Conservation (phyloP, 441 rosid genomes). For the Bruguiera hainesii region DNA sequence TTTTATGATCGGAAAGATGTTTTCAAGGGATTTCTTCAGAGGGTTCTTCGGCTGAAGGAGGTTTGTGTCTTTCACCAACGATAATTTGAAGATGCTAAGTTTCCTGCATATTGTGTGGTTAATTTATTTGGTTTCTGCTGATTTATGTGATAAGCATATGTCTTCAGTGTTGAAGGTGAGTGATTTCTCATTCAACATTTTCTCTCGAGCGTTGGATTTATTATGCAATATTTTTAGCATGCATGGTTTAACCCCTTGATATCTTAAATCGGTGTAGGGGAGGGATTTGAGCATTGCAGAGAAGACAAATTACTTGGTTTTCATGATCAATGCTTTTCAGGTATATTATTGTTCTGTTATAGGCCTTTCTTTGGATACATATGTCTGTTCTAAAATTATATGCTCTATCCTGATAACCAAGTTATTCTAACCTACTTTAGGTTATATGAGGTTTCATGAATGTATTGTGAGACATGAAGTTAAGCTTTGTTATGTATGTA, state of each 20-base stretch:
- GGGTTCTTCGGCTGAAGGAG: constrained; percentile 89
- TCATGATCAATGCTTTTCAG: constrained; percentile 99
- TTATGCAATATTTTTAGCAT: background rate
- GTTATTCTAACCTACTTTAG: too few species aligned
- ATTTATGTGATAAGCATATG: background rate
- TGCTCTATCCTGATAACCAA: background rate
- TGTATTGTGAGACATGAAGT: too few species aligned
- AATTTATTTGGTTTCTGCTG: background rate
- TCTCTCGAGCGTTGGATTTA: background rate
- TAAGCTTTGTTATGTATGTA: too few species aligned
- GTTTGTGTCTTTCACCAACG: constrained; percentile 36
- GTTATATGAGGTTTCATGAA: too few species aligned
- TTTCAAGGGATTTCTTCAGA: constrained; percentile 68
- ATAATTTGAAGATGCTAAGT: background rate
- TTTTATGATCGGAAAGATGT: constrained; percentile 75
- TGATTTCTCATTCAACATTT: too few species aligned
- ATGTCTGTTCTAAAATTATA: constrained; percentile 5
- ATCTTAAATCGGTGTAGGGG: constrained; percentile 52
- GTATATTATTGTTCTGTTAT: constrained; percentile 33
- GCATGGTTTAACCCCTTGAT: constrained; percentile 6
- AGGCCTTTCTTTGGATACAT: constrained; percentile 15
- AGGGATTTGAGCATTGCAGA: constrained; percentile 78
- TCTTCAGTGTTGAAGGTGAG: background rate
- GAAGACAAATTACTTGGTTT: constrained; percentile 92
- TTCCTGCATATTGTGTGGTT: background rate